Percentiles rank a stretch among this genome's conserved stretches.
phyloP scores from a whole-genome alignment of 75 land plant genomes.

The Cupressus sempervirens region DNA sequence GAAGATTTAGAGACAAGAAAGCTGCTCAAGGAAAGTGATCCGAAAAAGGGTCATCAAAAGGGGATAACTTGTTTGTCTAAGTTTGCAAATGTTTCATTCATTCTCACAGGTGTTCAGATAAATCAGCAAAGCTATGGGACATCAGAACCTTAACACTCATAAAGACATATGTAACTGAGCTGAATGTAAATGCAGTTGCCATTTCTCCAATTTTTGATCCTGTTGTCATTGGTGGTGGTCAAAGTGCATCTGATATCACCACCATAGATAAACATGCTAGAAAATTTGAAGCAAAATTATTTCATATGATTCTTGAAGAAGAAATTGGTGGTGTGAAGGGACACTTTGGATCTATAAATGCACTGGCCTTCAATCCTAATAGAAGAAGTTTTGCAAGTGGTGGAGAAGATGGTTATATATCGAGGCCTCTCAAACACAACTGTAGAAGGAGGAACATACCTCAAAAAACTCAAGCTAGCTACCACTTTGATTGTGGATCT shows the following conservation, averaged over 20 bases:
- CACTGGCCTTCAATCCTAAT: conserved; percentile 95
- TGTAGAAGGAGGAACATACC: no score
- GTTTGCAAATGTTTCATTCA: conserved; percentile 83
- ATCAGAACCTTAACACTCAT: conserved; percentile 71
- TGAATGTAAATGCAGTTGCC: conserved; percentile 95
- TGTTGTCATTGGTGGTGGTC: conserved; percentile 98
- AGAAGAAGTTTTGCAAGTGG: conserved; percentile 94
- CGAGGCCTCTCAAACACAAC: no score
- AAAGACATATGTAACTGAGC: conserved; percentile 86
- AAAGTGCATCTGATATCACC: conserved; percentile 87
- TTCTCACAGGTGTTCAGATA: conserved; percentile 85
- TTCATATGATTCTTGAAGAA: conserved; percentile 66
- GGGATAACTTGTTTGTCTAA: conserved; percentile 68
- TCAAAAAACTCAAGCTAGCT: no score
- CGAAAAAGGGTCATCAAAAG: conserved; percentile 77
- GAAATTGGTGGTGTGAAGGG: conserved; percentile 98
- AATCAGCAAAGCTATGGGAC: conserved; percentile 97
- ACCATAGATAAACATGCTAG: conserved; percentile 92
- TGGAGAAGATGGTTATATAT: no score
- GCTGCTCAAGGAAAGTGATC: conserved; percentile 73
- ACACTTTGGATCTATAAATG: conserved; percentile 97
- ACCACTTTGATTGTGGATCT: no score
- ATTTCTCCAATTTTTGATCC: conserved; percentile 96
- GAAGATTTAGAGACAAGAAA: conserved; percentile 66
- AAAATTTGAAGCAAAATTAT: conserved; percentile 97